Percentiles rank a stretch among this genome's conserved stretches.
Evolutionary conservation across 1,284 basidiomycete species (phyloP).

Genomic region (Cryptococcus sp.): DNA sequence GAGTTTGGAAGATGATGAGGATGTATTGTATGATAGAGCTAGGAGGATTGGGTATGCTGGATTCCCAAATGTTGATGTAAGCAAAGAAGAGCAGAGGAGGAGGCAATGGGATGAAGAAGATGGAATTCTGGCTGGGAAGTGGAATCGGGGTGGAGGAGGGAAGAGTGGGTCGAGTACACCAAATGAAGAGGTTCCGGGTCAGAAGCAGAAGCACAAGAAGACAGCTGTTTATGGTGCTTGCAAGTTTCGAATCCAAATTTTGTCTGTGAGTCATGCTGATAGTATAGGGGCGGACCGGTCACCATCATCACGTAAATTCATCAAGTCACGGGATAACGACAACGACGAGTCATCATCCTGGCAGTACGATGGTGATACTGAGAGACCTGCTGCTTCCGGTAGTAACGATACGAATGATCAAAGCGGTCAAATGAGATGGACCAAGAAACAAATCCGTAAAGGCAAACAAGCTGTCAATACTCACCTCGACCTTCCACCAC

Average conservation of each 20-base stretch:
- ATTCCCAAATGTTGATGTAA: constrained; percentile 83
- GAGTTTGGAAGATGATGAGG: constrained; percentile 51
- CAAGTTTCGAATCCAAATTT: constrained; percentile 17
- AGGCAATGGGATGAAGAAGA: constrained; percentile 44
- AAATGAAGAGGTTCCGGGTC: constrained; percentile 21
- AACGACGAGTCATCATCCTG: constrained; percentile 13
- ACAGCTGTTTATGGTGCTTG: constrained; percentile 44
- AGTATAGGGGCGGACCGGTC: constrained; percentile 28
- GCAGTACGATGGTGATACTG: constrained; percentile 35
- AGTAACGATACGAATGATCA: constrained; percentile 7
- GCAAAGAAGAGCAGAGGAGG: constrained; percentile 48
- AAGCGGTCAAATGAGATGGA: constrained; percentile 19
- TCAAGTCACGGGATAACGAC: background rate
- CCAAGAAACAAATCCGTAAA: constrained; percentile 17
- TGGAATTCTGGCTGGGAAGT: constrained; percentile 54
- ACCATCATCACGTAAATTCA: background rate
- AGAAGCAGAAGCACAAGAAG: constrained; percentile 8
- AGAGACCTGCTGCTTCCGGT: constrained; percentile 22
- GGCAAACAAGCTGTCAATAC: constrained; percentile 4
- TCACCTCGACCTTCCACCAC: constrained; percentile 8
- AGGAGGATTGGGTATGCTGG: constrained; percentile 87
- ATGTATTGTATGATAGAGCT: constrained; percentile 57
- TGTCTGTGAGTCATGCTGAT: constrained; percentile 4
- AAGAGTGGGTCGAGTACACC: constrained; percentile 8
- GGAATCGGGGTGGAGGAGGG: constrained; percentile 56